phyloP scores from a whole-genome alignment of 164 flowering plant genomes.

The Taxillus chinensis region DNA sequence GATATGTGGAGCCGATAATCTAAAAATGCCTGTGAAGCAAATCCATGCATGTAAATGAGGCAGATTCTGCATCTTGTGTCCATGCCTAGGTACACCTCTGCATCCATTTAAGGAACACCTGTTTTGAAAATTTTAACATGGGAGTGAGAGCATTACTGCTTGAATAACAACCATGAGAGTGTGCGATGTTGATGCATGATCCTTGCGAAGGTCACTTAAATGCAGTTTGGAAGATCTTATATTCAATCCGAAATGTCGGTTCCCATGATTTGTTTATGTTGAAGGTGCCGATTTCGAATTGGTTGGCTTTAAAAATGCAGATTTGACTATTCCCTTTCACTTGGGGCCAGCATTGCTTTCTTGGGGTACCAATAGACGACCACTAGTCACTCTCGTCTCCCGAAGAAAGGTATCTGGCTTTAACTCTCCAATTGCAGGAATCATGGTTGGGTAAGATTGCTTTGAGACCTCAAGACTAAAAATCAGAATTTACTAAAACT shows the following conservation, averaged over 20 bases:
- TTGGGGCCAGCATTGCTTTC: slow-evolving; percentile 84
- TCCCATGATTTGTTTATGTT: slow-evolving; percentile 80
- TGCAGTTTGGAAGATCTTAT: slow-evolving; percentile 44
- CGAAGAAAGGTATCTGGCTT: slow-evolving; percentile 78
- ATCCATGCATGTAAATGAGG: background rate
- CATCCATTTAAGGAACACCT: slow-evolving; percentile 3
- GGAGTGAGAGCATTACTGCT: slow-evolving; percentile 24
- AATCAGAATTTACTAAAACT: slow-evolving; percentile 36
- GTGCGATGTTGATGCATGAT: slow-evolving; percentile 36
- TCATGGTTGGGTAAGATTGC: slow-evolving; percentile 92
- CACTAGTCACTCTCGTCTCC: slow-evolving; percentile 58
- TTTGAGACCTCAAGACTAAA: slow-evolving; percentile 55
- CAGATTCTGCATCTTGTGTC: background rate
- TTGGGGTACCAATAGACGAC: slow-evolving; percentile 86
- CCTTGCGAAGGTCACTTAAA: slow-evolving; percentile 48
- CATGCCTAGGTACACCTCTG: background rate
- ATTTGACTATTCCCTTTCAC: slow-evolving; percentile 80
- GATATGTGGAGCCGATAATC: too few relatives aligned
- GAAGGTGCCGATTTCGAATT: slow-evolving; percentile 92
- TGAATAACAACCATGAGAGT: slow-evolving; percentile 24
- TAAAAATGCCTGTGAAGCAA: background rate
- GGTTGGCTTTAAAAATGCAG: slow-evolving; percentile 99
- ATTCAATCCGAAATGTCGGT: slow-evolving; percentile 59
- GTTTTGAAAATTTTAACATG: slow-evolving; percentile 8
- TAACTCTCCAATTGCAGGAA: slow-evolving; percentile 64